Evolutionary conservation across 2,329 filamentous ascomycete genomes (phyloP), one percentile per base, ranked within the genome.

Genomic region (Microdochium trichocladiopsis): DNA sequence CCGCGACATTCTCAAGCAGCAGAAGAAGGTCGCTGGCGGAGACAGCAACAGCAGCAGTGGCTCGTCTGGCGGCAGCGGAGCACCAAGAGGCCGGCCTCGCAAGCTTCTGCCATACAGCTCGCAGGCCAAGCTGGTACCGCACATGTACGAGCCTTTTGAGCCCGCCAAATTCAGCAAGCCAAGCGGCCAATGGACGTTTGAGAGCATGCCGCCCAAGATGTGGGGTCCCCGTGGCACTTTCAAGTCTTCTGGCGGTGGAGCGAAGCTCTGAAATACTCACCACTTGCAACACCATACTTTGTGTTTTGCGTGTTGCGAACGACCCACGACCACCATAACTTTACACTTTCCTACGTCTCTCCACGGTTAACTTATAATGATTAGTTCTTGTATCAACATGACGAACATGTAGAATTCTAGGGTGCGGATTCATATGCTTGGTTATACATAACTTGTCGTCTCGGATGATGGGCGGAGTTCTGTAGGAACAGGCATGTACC

Each of bases 1-100:
- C 2, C 77, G 77, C 12, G 78, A 87, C 1, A 84, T 96, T 41
- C 69, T 95, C 58, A 87, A 81, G 56, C 79, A 84, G 1, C 66
- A 76, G 51, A 77, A 70, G 53, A 78, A 76, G 60, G 48, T 58
- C 4, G 33, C 58, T 59, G 23, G 21, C 22, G 18, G 11, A 8
- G 22, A 18, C n/a, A 22, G 18, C 18, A 45, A 18, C 12, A 23
- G 41, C 41, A 45, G n/a, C n/a, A 23, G 22, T 5, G 16, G 12
- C 14, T 8, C 41, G 12, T 45, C 41, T 22, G 12, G 41, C 18
- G 41, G 41, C 18, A 45, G 12, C 12, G 41, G 41, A 8, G 41
- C 41, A 8, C 12, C 18, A 16, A 3, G 41, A 3, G 41, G 41
- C n/a, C 41, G 41, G 41, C 41, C 41, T 21, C 64, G 56, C 51